A percentile compares a stretch with the other conserved stretches of the same genome.
Conservation (phyloP, 768 basidiomycete genomes). For the Boletus vermiculosoides region DNA sequence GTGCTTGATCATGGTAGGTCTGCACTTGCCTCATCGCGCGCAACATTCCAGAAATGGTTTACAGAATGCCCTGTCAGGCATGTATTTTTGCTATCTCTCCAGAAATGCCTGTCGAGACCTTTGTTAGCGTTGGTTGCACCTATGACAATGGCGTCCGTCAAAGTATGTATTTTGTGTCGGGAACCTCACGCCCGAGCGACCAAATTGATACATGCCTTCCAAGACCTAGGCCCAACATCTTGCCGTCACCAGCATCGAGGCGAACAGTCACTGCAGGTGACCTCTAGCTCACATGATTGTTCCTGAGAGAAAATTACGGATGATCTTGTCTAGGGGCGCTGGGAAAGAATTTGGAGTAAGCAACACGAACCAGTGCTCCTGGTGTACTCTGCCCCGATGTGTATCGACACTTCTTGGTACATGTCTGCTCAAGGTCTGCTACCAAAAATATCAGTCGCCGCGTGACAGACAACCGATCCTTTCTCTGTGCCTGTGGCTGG, state of each 20-base stretch:
- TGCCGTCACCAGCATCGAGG: not conserved
- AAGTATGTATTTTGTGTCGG: not conserved
- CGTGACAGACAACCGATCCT: slow-evolving; percentile 2
- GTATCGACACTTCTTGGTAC: not conserved
- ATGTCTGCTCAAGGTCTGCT: not conserved
- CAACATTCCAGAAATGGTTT: not conserved
- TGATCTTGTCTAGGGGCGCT: not conserved
- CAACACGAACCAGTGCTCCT: not conserved
- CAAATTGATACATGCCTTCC: not conserved
- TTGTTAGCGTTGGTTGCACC: not conserved
- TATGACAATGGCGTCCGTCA: not conserved
- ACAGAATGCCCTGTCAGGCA: not conserved
- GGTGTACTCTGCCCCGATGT: not conserved
- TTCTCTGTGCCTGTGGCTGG: not conserved
- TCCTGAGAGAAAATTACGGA: not conserved
- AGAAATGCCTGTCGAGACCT: not conserved
- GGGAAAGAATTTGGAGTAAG: not conserved
- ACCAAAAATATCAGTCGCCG: slow-evolving; percentile 4
- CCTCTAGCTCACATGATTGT: not conserved
- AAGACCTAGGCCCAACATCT: too few relatives aligned
- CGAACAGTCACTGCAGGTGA: not conserved
- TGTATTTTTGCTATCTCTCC: slow-evolving; percentile 22
- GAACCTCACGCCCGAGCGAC: not conserved
- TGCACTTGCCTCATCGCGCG: slow-evolving; percentile 1
- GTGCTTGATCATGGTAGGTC: not conserved